Base-by-base conservation (phyloP, 345 rosid species). In the Balakata baccata region DNA sequence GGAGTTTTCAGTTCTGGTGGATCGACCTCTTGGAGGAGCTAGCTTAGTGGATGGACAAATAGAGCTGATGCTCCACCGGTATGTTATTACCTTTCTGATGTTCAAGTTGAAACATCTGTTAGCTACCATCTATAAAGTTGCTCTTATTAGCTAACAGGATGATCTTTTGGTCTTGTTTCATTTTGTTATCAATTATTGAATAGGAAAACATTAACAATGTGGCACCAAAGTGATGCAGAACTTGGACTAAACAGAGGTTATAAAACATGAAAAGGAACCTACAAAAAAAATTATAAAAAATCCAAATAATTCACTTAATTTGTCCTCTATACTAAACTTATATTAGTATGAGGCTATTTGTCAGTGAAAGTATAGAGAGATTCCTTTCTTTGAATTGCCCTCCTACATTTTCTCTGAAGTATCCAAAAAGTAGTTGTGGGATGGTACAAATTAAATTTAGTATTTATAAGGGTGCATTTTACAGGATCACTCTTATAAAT, bases 51-150 rank as follows among this genome's bases (percentile, higher is more conserved):
- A 94, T 77, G 98, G 98, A 75, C 91, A 92, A 85, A 81, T 94
- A 79, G 98, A 92, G 83, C 87, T 94, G 74, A 88, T 94, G 97
- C 98, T 92, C 58, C 98, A 94, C 68, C 86, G 98, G 98, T 92
- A 81, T 70, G 57, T 74, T 25, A 46, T 62, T 37, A 49, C 50
- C 57, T 62, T 50, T 23, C 68, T 23, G 23, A 38, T 74, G 47
- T 54, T 73, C 66, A 64, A 46, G 6, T 45, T 17, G 38, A 38
- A 54, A 54, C 16, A 50, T 11, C 41, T 74, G 63, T 67, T 68
- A 17, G 11, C 43, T n/a, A 38, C 49, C 41, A 20, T 71, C 29
- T 77, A 12, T 43, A 51, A 39, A 61, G 61, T 14, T 41, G 49
- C 13, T 18, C 6, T n/a, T 58, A 22, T 51, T 64, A 39, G 20